Conservation (phyloP, 805 yeast genomes). For the Yarrowia bubula region DNA sequence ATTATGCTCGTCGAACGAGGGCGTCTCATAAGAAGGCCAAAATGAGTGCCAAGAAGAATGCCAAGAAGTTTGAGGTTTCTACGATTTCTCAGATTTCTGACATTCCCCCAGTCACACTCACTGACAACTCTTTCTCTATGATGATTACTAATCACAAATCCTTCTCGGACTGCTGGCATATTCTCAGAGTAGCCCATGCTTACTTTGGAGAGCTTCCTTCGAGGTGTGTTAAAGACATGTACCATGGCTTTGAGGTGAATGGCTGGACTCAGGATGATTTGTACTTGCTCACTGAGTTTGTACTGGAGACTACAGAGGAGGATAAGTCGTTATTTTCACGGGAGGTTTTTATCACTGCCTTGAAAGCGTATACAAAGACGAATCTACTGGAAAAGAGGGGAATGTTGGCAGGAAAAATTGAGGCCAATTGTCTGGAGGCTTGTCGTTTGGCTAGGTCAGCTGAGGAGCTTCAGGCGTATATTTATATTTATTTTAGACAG, state of each 20-base stretch:
- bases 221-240: not conserved
- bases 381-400: too few relatives aligned
- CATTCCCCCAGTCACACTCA: not conserved
- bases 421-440: slow-evolving; percentile 17
- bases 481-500: slow-evolving; percentile 10
- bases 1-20: not conserved
- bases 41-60: not conserved
- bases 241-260: not conserved
- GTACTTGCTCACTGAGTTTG: not conserved
- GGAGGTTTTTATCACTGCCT: slow-evolving; percentile 1
- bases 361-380: not conserved
- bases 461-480: not conserved
- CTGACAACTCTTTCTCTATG: not conserved
- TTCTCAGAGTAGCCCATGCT: not conserved
- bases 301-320: not conserved
- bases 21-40: not conserved
- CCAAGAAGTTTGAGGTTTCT: not conserved
- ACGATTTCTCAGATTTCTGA: too few relatives aligned
- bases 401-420: not conserved
- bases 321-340: not conserved
- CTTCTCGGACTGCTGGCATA: not conserved
- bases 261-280: not conserved
- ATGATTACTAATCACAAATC: not conserved
- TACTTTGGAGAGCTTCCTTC: slow-evolving; percentile 11
- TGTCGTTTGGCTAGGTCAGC: not conserved